Conservation (phyloP, 2,329 filamentous ascomycete species). For the Colletotrichum sp. region DNA sequence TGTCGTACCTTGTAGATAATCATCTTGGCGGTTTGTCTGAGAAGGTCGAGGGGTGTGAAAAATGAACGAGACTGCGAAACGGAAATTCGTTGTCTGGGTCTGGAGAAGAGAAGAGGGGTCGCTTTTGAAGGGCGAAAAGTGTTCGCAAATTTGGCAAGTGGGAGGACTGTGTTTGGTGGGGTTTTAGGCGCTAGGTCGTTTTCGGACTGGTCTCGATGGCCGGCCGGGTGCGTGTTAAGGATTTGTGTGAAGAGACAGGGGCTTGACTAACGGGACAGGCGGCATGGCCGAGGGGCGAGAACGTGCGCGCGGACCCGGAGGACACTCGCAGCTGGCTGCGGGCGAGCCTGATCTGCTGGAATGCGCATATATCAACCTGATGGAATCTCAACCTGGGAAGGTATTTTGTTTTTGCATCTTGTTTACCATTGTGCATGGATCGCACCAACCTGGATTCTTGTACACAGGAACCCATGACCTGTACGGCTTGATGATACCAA, state of each 20-base stretch:
- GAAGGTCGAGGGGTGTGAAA: slow-evolving; percentile 31
- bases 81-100: slow-evolving; percentile 19
- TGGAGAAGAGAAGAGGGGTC: slow-evolving; percentile 15
- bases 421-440: not conserved
- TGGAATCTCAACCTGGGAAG: not conserved
- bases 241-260: not conserved
- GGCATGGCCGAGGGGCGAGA: slow-evolving; percentile 10
- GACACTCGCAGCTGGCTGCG: not conserved
- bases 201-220: not conserved
- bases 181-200: slow-evolving; percentile 19
- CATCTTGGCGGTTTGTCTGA: slow-evolving; percentile 62
- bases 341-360: not conserved
- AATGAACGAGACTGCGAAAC: slow-evolving; percentile 27
- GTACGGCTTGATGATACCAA: not conserved
- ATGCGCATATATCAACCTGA: not conserved
- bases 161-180: slow-evolving; percentile 25
- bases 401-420: not conserved
- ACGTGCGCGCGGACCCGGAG: not conserved
- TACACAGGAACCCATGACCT: not conserved
- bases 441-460: not conserved
- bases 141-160: slow-evolving; percentile 25
- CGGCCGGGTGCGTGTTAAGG: not conserved
- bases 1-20: slow-evolving; percentile 72
- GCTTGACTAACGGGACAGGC: not conserved
- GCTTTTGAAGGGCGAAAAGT: slow-evolving; percentile 22